Evolutionary conservation across 2,329 filamentous ascomycete genomes (phyloP), one percentile per base, ranked within the genome.

Genomic region (Claviceps spartinae): DNA sequence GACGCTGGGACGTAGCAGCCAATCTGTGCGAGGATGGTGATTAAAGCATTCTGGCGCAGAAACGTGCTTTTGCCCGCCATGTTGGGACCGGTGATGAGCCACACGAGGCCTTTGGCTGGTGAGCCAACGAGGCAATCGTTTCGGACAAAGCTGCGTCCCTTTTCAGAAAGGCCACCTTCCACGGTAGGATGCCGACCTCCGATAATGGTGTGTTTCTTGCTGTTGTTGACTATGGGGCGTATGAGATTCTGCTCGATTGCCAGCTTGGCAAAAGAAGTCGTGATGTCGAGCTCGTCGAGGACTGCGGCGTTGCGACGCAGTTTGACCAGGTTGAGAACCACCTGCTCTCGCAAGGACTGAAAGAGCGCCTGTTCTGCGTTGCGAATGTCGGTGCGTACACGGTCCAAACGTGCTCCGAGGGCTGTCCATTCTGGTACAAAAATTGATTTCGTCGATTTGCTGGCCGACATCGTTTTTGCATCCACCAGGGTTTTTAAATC

Each of bases 31-130:
- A 98, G 78, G 55, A 98, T 88, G 1, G 88, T 89, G 59, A 97
- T 94, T 49, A 98, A 76, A 2, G 93, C 93, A 66, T 95, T 97
- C 62, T 98, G 94, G 1, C 93, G 85, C 5, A 98, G 75, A 63
- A 95, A 98, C 0, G 93, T 98, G 65, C 85, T 91, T 70, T 98
- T 98, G 47, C 93, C 93, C 1, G 85, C 93, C 93, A 98, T 98
- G 68, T 98, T 98, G n/a, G 93, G 93, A 0, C 93, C 72, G 59
- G 86, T 78, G 78, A 91, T 72, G 65, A 79, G 61, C 83, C 83
- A 72, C 69, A 87, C 51, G 72, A 75, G 60, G 72, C 81, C 74
- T 72, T 85, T 68, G 76, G 40, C 83, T 65, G 56, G 78, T 67
- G 69, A 81, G n/a, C 86, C 86, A 2, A 96, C 76, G 40, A 86